These are phyloP conservation scores for Epichloe festucae DNA, from an alignment of 2,329 filamentous ascomycete species.

Conservation along the genomic window DNA sequence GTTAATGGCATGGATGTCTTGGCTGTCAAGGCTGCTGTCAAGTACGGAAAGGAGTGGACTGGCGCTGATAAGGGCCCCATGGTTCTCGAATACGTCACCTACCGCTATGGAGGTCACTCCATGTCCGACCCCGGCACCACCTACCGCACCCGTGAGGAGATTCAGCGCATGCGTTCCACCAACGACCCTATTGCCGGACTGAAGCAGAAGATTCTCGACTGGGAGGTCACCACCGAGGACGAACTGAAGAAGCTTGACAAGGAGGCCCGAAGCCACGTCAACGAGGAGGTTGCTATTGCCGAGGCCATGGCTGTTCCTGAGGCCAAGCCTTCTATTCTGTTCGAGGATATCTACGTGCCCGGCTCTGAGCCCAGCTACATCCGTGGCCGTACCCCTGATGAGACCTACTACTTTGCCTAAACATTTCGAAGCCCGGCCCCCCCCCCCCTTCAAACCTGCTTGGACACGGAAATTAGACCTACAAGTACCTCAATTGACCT, in stretches of 20 bases:
- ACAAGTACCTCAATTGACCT: not conserved
- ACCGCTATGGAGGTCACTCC: conserved; percentile 98
- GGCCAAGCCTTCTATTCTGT: conserved; percentile 68
- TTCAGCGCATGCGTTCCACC: conserved; percentile 98
- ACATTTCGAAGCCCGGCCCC: not conserved
- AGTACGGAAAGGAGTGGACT: conserved; percentile 86
- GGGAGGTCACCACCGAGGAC: conserved; percentile 81
- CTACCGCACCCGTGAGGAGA: conserved; percentile 98
- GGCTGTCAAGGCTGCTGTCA: conserved; percentile 89
- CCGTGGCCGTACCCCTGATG: conserved; percentile 75
- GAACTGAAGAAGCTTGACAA: conserved; percentile 96
- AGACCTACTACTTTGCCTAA: conserved; percentile 81
- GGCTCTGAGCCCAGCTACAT: conserved; percentile 82
- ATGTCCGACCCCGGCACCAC: conserved; percentile 99
- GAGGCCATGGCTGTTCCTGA: conserved; percentile 81
- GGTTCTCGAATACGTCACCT: conserved; percentile 97
- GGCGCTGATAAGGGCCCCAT: conserved; percentile 76
- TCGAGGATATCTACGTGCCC: conserved; percentile 88
- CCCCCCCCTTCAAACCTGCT: not conserved
- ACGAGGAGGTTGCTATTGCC: conserved; percentile 78
- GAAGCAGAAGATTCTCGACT: conserved; percentile 96
- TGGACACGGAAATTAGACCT: not conserved
- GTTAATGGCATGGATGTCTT: conserved; percentile 99
- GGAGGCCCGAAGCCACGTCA: conserved; percentile 73
- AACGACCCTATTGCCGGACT: conserved; percentile 96